Evolutionary conservation across 164 flowering plant species (phyloP).

Genomic region (Berberis thunbergii): DNA sequence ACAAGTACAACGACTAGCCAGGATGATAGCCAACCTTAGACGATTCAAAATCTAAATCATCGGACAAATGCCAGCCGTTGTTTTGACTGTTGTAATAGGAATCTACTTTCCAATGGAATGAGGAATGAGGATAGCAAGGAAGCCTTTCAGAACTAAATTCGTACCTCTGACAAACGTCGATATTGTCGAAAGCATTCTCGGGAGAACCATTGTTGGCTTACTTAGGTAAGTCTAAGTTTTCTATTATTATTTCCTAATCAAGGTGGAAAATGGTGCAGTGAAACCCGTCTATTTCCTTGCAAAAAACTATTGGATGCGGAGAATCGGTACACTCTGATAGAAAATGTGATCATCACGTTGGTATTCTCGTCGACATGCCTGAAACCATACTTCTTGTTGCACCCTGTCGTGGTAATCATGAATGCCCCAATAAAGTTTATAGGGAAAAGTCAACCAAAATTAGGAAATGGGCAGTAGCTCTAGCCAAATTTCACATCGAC

Average conservation of each 20-base stretch:
- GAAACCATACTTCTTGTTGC: background rate
- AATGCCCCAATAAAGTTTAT: background rate
- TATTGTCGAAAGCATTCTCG: background rate
- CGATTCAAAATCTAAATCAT: background rate
- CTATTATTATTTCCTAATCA: background rate
- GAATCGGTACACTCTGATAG: background rate
- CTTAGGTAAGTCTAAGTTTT: background rate
- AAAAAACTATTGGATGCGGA: background rate
- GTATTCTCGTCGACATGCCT: background rate
- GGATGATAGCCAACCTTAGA: background rate
- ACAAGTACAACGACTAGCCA: background rate
- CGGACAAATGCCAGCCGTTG: background rate
- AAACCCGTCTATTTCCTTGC: background rate
- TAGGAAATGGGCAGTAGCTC: background rate
- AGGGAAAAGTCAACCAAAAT: too few species aligned
- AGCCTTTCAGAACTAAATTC: background rate
- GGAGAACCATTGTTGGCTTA: background rate
- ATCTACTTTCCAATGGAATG: background rate
- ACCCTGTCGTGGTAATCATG: background rate
- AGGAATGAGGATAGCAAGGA: background rate
- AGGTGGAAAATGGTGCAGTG: background rate
- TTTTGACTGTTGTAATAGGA: background rate
- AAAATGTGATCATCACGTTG: background rate
- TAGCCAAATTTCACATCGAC: background rate
- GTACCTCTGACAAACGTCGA: background rate